Conservation (phyloP, 2,329 filamentous ascomycete genomes). For the Diplodia mutila region DNA sequence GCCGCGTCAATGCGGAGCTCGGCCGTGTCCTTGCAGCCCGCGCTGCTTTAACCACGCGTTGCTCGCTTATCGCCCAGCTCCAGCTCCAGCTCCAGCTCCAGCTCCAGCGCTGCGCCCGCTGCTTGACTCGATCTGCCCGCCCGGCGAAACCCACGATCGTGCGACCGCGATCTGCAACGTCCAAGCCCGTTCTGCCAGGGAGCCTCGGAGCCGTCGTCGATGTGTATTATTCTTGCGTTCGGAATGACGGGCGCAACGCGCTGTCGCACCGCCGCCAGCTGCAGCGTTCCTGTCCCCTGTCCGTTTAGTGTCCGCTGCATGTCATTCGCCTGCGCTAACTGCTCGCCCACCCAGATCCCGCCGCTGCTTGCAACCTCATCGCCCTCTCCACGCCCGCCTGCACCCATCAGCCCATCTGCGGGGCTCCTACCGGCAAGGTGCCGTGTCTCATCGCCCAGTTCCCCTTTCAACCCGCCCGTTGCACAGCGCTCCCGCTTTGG, state of each 20-base stretch:
- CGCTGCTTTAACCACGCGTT: conserved; percentile 21
- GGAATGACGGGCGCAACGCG: conserved; percentile 16
- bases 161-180: conserved; percentile 14
- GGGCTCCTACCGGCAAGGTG: not conserved
- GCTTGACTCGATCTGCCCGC: conserved; percentile 18
- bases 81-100: not conserved
- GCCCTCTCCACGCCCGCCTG: not conserved
- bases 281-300: conserved; percentile 16
- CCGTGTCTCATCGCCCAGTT: not conserved
- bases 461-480: not conserved
- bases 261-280: conserved; percentile 14
- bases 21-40: not conserved
- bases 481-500: not conserved
- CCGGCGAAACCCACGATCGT: conserved; percentile 14
- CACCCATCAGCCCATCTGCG: conserved; percentile 18
- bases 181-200: not conserved
- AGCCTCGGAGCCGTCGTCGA: too few species aligned
- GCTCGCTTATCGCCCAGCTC: conserved; percentile 10
- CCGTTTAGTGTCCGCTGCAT: conserved; percentile 19
- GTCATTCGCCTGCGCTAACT: conserved; percentile 19
- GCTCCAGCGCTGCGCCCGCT: too few species aligned
- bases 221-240: not conserved
- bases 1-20: conserved; percentile 2
- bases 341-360: not conserved
- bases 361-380: conserved; percentile 17